A percentile compares a stretch with the other conserved stretches of the same genome.
phyloP scores from a whole-genome alignment of 2,329 filamentous ascomycete genomes.

The Cladophialophora exuberans region DNA sequence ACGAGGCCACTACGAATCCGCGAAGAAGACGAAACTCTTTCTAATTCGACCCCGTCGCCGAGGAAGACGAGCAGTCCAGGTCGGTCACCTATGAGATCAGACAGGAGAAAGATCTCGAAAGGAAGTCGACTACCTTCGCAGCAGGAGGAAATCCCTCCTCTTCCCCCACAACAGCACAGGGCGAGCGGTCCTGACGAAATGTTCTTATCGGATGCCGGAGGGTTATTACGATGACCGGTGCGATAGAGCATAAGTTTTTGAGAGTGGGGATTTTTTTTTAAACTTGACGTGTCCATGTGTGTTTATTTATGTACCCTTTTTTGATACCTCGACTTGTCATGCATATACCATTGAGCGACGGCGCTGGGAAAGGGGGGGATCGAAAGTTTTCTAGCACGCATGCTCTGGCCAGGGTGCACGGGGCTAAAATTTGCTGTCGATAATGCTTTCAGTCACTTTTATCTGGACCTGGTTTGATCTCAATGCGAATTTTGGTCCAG shows the following conservation, averaged over 20 bases:
- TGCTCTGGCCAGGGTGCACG: no score
- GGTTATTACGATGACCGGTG: conserved; percentile 28
- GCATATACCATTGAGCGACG: conserved; percentile 29
- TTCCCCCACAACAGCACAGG: conserved; percentile 51
- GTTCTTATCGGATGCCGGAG: conserved; percentile 37
- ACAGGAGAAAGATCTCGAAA: conserved; percentile 18
- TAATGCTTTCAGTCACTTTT: no score
- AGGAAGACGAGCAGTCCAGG: conserved; percentile 17
- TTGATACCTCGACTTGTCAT: background rate
- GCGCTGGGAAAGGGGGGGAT: conserved; percentile 26
- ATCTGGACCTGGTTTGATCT: no score
- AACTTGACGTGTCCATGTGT: conserved; percentile 1
- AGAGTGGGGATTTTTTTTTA: background rate
- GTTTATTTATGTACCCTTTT: background rate
- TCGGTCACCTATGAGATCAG: conserved; percentile 21
- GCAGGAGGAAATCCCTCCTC: conserved; percentile 42
- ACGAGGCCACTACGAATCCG: conserved; percentile 23
- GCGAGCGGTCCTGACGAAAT: conserved; percentile 49
- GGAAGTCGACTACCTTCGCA: conserved; percentile 31
- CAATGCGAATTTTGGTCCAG: no score
- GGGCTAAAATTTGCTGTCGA: no score
- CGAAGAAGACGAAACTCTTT: conserved; percentile 23
- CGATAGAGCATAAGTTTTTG: background rate
- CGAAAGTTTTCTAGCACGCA: no score
- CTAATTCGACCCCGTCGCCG: conserved; percentile 10